Evolutionary conservation across 2,329 filamentous ascomycete genomes (phyloP).

Genomic region (Emergomyces pasteurianus): DNA sequence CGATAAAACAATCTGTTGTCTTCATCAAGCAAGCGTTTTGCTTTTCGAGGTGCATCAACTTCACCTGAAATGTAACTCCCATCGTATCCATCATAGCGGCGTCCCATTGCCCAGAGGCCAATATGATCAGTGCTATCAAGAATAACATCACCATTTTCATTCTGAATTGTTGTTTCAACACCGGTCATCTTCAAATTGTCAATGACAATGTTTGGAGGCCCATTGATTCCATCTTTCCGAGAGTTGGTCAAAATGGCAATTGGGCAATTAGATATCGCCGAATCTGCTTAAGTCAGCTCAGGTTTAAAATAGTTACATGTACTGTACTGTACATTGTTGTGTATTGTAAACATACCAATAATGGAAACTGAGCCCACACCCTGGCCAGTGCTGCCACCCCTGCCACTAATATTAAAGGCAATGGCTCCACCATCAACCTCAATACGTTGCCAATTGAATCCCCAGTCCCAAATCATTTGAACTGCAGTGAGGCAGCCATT

Average conservation of each 20-base stretch:
- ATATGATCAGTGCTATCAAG: background rate
- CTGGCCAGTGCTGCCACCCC: background rate
- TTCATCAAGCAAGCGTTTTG: background rate
- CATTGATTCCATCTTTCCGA: background rate
- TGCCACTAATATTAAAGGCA: background rate
- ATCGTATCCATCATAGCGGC: conserved; percentile 1
- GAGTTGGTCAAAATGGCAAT: conserved; percentile 23
- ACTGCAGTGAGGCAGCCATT: conserved; percentile 1
- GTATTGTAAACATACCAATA: conserved; percentile 1
- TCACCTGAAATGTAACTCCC: conserved; percentile 1
- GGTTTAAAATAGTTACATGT: background rate
- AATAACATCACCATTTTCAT: background rate
- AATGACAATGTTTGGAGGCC: conserved; percentile 20
- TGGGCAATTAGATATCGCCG: background rate
- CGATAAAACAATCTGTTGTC: conserved; percentile 1
- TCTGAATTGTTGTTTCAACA: conserved; percentile 27
- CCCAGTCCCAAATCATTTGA: conserved; percentile 2
- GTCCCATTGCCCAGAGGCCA: conserved; percentile 2
- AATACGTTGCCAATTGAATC: conserved; percentile 2
- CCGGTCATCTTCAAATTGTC: conserved; percentile 41
- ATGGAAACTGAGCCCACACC: background rate
- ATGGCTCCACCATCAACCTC: conserved; percentile 1
- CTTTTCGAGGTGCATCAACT: conserved; percentile 1
- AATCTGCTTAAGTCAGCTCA: background rate
- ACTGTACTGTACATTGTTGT: background rate